Base-by-base conservation (phyloP, 2,329 filamentous ascomycete genomes). In the Grosmannia huntii region DNA sequence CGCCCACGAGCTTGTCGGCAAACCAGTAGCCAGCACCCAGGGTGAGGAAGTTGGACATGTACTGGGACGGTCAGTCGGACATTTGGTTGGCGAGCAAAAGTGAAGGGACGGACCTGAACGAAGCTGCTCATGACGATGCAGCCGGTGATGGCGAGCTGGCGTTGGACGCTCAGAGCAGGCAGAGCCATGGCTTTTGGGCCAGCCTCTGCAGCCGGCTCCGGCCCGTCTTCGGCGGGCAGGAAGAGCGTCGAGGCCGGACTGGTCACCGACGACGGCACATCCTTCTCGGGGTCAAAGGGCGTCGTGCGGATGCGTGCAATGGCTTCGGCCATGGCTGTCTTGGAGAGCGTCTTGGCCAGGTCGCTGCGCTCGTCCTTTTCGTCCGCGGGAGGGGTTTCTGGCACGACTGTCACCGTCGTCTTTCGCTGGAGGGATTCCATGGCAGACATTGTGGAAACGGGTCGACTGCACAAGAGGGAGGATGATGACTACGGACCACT, bases 1-100 rank as follows among this genome's bases (percentile, higher is more conserved):
- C 62, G 1, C 62, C 57, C 9, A 68, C 69, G 3, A 70, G 64
- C 5, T 57, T 54, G 31, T 60, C 60, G 59, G 65, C 70, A 27
- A 70, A 60, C 4, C 60, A 61, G 25, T 69, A 59, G 12, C 68
- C 68, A 2, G 64, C 68, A 7, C 62, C 64, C 19, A 69, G 55
- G 4, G 68, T 69, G n/a, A 66, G 60, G 28, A 67, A 65, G 54
- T 66, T 68, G 38, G 67, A 66, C 14, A 67, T 65, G 60, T 68
- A 69, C 65, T 69, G 21, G 46, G 16, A 33, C 46, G 19, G 41
- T n/a, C 36, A 38, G 31, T 33, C 31, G 9, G 31, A 33, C 31
- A 10, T 33, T 9, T 33, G 9, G 6, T 33, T 33, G 38, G 38
- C 38, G 19, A 41, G 38, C n/a, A 41, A 41, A 19, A 19, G 5